Evolutionary conservation across 2,329 filamentous ascomycete genomes (phyloP).

Genomic region (Trichoderma atrobrunneum): DNA sequence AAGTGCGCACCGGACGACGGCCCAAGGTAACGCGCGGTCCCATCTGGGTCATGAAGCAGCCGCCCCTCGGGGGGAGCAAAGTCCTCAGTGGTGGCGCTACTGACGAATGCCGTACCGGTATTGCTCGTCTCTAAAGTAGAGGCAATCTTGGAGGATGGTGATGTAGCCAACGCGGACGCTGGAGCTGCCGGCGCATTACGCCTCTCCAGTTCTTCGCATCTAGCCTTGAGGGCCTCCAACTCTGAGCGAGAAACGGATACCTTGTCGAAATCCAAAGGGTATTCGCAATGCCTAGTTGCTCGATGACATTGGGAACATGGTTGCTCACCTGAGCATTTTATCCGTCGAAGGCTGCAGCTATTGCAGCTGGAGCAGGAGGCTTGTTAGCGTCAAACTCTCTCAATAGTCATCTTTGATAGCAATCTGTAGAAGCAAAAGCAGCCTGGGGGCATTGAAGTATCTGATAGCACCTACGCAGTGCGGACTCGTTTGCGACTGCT

Average conservation of each 20-base stretch:
- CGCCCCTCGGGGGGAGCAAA: neutral
- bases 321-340: neutral
- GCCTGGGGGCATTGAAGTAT: neutral
- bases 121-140: neutral
- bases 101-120: neutral
- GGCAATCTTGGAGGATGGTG: neutral
- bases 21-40: neutral
- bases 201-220: neutral
- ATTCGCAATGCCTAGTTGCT: neutral
- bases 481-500: neutral
- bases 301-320: neutral
- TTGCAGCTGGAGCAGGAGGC: neutral
- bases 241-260: neutral
- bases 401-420: neutral
- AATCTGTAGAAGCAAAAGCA: neutral
- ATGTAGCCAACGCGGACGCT: neutral
- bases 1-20: neutral
- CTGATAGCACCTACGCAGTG: neutral
- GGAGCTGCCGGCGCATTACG: neutral
- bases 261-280: neutral
- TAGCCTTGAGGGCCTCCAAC: neutral
- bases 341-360: neutral
- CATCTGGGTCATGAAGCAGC: neutral
- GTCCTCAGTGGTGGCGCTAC: neutral
- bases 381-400: neutral